A percentile compares a stretch with the other conserved stretches of the same genome.
Evolutionary conservation across 129 eudicot species (phyloP).

Genomic region (Deinandra increscens): DNA sequence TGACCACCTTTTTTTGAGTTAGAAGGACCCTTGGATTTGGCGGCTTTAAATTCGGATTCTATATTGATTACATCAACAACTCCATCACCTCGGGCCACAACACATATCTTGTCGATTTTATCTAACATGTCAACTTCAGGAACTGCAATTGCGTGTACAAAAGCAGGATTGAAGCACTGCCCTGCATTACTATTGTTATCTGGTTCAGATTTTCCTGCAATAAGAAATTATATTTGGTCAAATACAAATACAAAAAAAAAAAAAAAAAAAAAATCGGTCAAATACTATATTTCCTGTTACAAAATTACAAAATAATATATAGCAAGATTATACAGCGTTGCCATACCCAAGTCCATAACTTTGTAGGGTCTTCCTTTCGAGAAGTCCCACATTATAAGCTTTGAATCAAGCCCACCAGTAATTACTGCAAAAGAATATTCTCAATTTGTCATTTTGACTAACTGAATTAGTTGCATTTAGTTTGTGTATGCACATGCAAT

Average conservation of each 20-base stretch:
- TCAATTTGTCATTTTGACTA: neutral
- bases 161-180: slow-evolving; percentile 86
- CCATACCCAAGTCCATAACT: slow-evolving; percentile 71
- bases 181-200: slow-evolving; percentile 41
- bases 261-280: too few species aligned
- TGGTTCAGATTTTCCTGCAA: slow-evolving; percentile 40
- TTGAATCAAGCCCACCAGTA: slow-evolving; percentile 92
- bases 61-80: slow-evolving; percentile 67
- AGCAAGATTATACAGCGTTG: neutral
- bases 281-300: neutral
- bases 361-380: slow-evolving; percentile 76
- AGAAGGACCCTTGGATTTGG: slow-evolving; percentile 41
- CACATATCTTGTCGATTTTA: slow-evolving; percentile 68
- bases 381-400: slow-evolving; percentile 91
- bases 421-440: slow-evolving; percentile 50
- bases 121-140: slow-evolving; percentile 80
- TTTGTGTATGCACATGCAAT: neutral
- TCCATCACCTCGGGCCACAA: slow-evolving; percentile 94
- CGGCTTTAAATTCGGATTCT: slow-evolving; percentile 59
- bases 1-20: slow-evolving; percentile 40
- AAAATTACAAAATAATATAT: neutral
- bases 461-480: slow-evolving; percentile 10
- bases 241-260: neutral
- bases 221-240: neutral
- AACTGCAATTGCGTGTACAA: slow-evolving; percentile 76